Evolutionary conservation across 352 stramenopile species (phyloP).

Genomic region (Globisporangium orthogonon): DNA sequence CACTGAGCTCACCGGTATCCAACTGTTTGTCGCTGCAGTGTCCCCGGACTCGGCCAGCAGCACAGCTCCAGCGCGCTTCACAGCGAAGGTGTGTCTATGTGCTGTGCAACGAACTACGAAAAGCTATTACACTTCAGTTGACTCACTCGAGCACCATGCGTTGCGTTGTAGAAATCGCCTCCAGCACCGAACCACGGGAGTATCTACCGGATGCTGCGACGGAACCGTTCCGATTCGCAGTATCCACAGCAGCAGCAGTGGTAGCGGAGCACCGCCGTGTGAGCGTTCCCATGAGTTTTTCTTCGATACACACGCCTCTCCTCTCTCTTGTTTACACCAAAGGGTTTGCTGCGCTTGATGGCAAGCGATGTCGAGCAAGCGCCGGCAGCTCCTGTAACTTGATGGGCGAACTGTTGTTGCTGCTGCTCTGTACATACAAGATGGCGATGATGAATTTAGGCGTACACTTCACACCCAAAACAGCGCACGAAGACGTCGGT

Average conservation of each 20-base stretch:
- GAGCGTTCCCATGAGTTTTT: neutral
- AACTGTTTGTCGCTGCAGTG: neutral
- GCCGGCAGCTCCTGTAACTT: too few species aligned
- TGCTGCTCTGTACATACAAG: too few species aligned
- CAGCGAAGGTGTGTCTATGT: neutral
- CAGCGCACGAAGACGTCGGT: too few species aligned
- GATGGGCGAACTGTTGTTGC: too few species aligned
- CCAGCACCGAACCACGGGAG: conserved; percentile 47
- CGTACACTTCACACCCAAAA: too few species aligned
- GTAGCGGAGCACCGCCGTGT: neutral
- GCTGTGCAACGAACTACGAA: too few species aligned
- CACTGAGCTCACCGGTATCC: neutral
- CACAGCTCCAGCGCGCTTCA: neutral
- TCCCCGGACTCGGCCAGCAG: neutral
- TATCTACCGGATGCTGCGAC: conserved; percentile 66
- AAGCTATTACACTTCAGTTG: neutral
- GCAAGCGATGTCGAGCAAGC: too few species aligned
- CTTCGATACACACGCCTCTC: too few species aligned
- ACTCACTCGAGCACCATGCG: neutral
- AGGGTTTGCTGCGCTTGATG: too few species aligned
- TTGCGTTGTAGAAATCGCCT: conserved; percentile 9
- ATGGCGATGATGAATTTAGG: too few species aligned
- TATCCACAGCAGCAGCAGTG: neutral
- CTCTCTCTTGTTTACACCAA: too few species aligned
- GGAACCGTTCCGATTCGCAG: neutral